Percentiles rank a stretch among this genome's conserved stretches.
phyloP scores from a whole-genome alignment of 371 early-diverging fungal species.

The Apophysomyces sp. region DNA sequence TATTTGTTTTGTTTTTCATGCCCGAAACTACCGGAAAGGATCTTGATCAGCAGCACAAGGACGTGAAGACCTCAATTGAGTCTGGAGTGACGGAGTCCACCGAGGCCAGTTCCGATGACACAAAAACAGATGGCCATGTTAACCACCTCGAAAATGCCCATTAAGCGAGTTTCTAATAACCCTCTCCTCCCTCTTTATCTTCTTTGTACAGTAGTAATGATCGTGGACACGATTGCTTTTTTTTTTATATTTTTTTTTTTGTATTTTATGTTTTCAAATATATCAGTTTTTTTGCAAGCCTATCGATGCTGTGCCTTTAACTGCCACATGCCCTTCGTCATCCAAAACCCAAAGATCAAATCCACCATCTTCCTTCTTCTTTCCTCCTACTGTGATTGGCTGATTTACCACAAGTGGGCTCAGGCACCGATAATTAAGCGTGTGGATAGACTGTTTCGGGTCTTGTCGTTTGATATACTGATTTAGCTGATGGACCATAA shows the following conservation, averaged over 20 bases:
- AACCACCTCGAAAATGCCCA: not conserved
- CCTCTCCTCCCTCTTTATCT: not conserved
- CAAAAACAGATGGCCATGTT: not conserved
- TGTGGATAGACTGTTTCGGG: constrained; percentile 24
- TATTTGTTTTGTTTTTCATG: constrained; percentile 40
- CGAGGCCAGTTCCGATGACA: not conserved
- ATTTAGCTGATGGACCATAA: constrained; percentile 56
- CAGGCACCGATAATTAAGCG: constrained; percentile 68
- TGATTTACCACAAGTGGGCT: constrained; percentile 64
- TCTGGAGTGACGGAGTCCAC: not conserved
- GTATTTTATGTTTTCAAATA: not conserved
- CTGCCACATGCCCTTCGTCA: constrained; percentile 62
- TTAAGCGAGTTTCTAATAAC: not conserved
- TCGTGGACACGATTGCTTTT: not conserved
- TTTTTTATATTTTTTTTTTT: not conserved
- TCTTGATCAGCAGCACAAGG: constrained; percentile 23
- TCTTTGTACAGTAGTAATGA: not conserved
- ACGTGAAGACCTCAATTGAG: not conserved
- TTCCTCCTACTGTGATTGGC: constrained; percentile 53
- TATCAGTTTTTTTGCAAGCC: not conserved
- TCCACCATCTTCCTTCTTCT: constrained; percentile 17
- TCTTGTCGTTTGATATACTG: constrained; percentile 13
- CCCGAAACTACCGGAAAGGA: constrained; percentile 45
- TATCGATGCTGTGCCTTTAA: constrained; percentile 58
- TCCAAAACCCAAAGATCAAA: constrained; percentile 76